Base-by-base conservation (phyloP, 2,329 filamentous ascomycete species). In the Clarireedia monteithiana region DNA sequence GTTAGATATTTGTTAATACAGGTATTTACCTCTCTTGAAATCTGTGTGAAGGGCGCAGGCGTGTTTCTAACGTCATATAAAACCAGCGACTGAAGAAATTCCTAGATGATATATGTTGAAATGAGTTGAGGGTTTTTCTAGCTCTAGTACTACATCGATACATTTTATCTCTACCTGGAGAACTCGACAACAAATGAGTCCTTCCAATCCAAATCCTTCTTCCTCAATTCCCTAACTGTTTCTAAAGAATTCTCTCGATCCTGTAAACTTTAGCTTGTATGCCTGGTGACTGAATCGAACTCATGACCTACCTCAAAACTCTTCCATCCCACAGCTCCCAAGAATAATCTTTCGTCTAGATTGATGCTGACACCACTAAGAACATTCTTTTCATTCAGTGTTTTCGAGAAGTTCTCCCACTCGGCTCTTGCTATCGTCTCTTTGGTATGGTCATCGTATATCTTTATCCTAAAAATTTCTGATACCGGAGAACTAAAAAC, bases 361-460 rank as follows among this genome's bases (percentile, higher is more conserved):
- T 54, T 54, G 6, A 54, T 3, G 17, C 52, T 54, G 4, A 54
- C 24, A 40, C 46, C 52, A 42, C 45, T 49, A 5, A 54, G 9
- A 15, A 34, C 12, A 2, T 44, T 10, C n/a, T 14, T 26, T 9
- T 6, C 14, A 10, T 15, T 23, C 3, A 40, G 15, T 1, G n/a
- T 15, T 2, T 44, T 34, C 12, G 30, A 15, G 3, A 49, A 30
- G 7, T 24, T 17, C 3, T 24, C 17, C 52, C 36, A 54, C 9
- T 36, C 20, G 15, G 14, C 15, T n/a, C 24, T 44, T 20, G 36
- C 36, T 9, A 20, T 20, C 7, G 9, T 9, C 17, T 49, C 52
- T 24, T 36, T 49, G 3, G 14, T 26, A 2, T 5, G 7, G 40
- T 49, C 52, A 10, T 48, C 36, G n/a, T 9, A 2, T 24, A 54